These are phyloP conservation scores for Aspergillus oerlinghausenensis DNA, from an alignment of 2,329 filamentous ascomycete genomes.

Conservation along the genomic window DNA sequence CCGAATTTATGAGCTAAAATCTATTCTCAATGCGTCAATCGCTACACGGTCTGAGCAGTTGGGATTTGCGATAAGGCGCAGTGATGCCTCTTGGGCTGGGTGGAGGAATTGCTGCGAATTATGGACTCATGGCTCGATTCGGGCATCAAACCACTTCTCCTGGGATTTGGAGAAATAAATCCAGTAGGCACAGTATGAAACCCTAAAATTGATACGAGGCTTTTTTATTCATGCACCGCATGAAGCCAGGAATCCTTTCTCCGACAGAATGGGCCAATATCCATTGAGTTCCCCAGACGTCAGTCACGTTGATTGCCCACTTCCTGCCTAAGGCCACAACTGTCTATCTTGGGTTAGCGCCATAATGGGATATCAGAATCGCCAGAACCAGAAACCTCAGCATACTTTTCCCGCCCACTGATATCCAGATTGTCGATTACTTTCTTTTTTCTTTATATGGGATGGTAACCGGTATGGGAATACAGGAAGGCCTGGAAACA, in stretches of 20 bases:
- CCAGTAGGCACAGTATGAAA: background rate
- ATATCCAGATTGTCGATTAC: background rate
- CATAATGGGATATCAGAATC: background rate
- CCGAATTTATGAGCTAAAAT: background rate
- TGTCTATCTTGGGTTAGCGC: slow-evolving; percentile 4
- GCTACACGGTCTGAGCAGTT: background rate
- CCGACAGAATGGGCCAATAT: background rate
- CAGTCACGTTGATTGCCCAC: slow-evolving; percentile 13
- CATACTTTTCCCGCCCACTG: background rate
- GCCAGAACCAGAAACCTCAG: background rate
- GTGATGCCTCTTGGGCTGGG: background rate
- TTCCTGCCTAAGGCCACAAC: slow-evolving; percentile 11
- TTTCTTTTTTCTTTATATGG: background rate
- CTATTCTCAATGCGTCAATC: background rate
- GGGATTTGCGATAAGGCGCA: background rate
- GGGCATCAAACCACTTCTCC: background rate
- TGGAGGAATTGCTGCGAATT: background rate
- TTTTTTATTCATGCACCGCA: background rate
- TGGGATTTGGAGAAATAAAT: background rate
- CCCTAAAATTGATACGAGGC: background rate
- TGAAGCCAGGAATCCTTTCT: background rate
- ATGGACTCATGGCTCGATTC: background rate
- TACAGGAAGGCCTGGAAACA: background rate
- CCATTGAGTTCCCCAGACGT: slow-evolving; percentile 10
- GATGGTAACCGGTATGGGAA: background rate